Base-by-base conservation (phyloP, 192 early-diverging fungal species). In the Neocallimastix lanati region DNA sequence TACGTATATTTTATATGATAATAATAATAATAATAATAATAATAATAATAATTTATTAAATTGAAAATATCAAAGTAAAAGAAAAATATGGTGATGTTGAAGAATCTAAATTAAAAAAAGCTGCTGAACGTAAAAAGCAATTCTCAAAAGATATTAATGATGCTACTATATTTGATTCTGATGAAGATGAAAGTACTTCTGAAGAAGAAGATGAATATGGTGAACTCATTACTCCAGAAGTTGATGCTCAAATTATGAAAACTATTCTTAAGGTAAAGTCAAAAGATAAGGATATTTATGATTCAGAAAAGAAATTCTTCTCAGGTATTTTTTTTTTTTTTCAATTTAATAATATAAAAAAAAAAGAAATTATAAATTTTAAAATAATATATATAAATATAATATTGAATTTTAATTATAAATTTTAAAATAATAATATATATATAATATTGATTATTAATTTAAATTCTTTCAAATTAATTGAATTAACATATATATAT, bases 201-300 rank as follows among this genome's bases (percentile, higher is more conserved):
- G 85, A 85, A 80, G 92, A 92, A 29, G 94, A 95, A 80, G 94
- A 95, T 82, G 92, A 93, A 80, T 84, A 86, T 76, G 94, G 91
- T 35, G 91, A 90, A 79, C 86, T 98, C 28, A 86, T 96, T 13
- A 96, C 96, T 11, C 94, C 96, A 12, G 94, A 93, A 30, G 83
- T 98, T 13, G 96, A 99, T 80, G 92, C 91, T 12, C 93, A 97
- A 84, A 98, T 99, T 79, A 89, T 99, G 89, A 93, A 93, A 79
- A 96, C 97, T 2, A 93, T 98, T 80, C 89, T 90, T 0, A 85
- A 92, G 29, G 93, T 99, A 77, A 88, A 91, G 4, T 83, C 86
- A 21, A 91, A 93, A 76, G 91, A 95, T 79, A 90, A 91, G 30
- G 87, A 89, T 81, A 92, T 99, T 0, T 99, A 99, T 83, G 90